Conservation (phyloP, 169 alveolate species). For the Plasmodium vinckei region DNA sequence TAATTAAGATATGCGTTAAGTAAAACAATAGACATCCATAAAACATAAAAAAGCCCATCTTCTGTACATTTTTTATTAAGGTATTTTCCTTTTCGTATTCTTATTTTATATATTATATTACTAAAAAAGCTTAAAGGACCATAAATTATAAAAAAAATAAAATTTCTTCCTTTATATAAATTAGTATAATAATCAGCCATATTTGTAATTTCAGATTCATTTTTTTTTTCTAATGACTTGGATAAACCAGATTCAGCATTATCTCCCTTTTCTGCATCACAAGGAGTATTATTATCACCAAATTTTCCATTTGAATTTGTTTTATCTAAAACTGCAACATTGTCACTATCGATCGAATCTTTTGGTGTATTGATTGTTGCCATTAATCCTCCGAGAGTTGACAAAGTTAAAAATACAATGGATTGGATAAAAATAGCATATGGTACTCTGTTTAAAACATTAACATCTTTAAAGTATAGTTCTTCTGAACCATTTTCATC, state of each 20-base stretch:
- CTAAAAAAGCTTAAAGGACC: constrained; percentile 2
- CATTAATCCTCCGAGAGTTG: constrained; percentile 39
- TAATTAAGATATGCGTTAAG: constrained; percentile 43
- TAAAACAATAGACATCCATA: constrained; percentile 53
- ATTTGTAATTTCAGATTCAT: background rate
- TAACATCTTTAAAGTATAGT: constrained; percentile 31
- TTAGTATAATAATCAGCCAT: background rate
- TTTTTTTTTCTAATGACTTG: constrained; percentile 25
- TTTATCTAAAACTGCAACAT: background rate
- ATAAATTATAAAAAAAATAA: background rate
- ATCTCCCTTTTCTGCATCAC: constrained; percentile 5
- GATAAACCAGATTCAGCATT: constrained; percentile 15
- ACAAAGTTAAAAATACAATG: constrained; percentile 12
- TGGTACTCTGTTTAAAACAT: constrained; percentile 48
- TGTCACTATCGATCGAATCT: background rate
- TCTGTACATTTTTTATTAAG: constrained; percentile 57
- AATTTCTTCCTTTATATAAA: background rate
- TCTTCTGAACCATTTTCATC: constrained; percentile 1
- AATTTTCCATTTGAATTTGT: background rate
- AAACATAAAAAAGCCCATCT: constrained; percentile 17
- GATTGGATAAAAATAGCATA: constrained; percentile 36
- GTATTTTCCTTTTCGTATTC: background rate
- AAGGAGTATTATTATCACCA: background rate
- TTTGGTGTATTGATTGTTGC: constrained; percentile 21
- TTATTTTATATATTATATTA: background rate